These are phyloP conservation scores for Wickerhamiella cacticola DNA, from an alignment of 805 yeast species.

Conservation along the genomic window DNA sequence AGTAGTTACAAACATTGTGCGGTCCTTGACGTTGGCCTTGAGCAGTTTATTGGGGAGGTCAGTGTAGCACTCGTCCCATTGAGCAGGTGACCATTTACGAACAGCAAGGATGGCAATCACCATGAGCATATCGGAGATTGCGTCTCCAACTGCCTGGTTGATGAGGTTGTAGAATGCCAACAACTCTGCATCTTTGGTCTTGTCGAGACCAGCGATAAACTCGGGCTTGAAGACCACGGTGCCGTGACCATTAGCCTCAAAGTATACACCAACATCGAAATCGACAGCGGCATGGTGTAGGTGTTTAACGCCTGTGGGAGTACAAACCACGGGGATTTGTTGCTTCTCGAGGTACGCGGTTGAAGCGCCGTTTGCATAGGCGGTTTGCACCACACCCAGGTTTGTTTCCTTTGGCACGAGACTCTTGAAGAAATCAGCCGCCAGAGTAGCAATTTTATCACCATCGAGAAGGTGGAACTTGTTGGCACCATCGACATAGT, in stretches of 20 bases:
- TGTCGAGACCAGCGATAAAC: slow-evolving; percentile 33
- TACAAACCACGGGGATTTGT: slow-evolving; percentile 67
- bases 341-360: slow-evolving; percentile 56
- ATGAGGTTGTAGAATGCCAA: slow-evolving; percentile 59
- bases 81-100: slow-evolving; percentile 45
- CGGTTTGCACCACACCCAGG: slow-evolving; percentile 90
- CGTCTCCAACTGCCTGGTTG: slow-evolving; percentile 98
- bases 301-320: slow-evolving; percentile 95
- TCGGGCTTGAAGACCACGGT: slow-evolving; percentile 69
- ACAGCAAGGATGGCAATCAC: slow-evolving; percentile 54
- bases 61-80: slow-evolving; percentile 65
- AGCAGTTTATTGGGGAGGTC: slow-evolving; percentile 80
- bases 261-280: slow-evolving; percentile 85
- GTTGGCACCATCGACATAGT: slow-evolving; percentile 29
- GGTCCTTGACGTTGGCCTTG: slow-evolving; percentile 73
- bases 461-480: slow-evolving; percentile 55
- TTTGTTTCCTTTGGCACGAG: slow-evolving; percentile 38
- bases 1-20: slow-evolving; percentile 67
- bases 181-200: slow-evolving; percentile 37
- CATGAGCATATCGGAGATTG: slow-evolving; percentile 79
- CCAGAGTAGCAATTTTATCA: slow-evolving; percentile 79
- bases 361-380: slow-evolving; percentile 92
- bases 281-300: slow-evolving; percentile 81
- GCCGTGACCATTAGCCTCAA: slow-evolving; percentile 99
- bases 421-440: slow-evolving; percentile 51